Conservation (phyloP, 371 early-diverging fungal genomes). For the Lichtheimia corymbifera region DNA sequence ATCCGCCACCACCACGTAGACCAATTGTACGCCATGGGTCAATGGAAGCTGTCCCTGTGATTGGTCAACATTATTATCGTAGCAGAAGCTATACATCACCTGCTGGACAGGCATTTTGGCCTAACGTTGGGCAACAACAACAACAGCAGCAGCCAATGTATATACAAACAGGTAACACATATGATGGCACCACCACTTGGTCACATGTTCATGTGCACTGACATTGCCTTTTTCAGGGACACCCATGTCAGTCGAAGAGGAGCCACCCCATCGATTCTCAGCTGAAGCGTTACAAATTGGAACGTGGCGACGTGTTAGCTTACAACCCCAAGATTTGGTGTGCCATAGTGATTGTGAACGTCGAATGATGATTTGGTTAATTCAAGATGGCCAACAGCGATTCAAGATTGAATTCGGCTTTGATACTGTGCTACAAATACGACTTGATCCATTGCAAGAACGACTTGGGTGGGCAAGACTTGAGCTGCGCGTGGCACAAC, state of each 20-base stretch:
- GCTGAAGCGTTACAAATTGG: slow-evolving; percentile 73
- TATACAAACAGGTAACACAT: no score
- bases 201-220: no score
- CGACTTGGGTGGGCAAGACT: slow-evolving; percentile 41
- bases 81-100: slow-evolving; percentile 23
- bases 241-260: slow-evolving; percentile 27
- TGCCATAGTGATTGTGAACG: slow-evolving; percentile 59
- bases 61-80: slow-evolving; percentile 10
- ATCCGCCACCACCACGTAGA: slow-evolving; percentile 26
- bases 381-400: slow-evolving; percentile 62
- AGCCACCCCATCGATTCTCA: slow-evolving; percentile 26
- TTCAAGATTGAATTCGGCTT: slow-evolving; percentile 76
- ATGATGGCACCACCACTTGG: no score
- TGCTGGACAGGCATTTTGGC: slow-evolving; percentile 14
- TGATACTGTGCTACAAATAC: slow-evolving; percentile 52
- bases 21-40: slow-evolving; percentile 11
- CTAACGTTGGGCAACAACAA: slow-evolving; percentile 4
- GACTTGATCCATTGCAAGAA: slow-evolving; percentile 35
- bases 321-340: slow-evolving; percentile 54
- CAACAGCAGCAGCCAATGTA: slow-evolving; percentile 5
- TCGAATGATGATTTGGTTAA: slow-evolving; percentile 64
- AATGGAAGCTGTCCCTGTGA: neutral
- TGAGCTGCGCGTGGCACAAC: slow-evolving; percentile 25
- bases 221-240: slow-evolving; percentile 14
- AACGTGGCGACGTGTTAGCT: slow-evolving; percentile 74